Conservation (phyloP, 305 asterid genomes). For the Solanum chacoense region DNA sequence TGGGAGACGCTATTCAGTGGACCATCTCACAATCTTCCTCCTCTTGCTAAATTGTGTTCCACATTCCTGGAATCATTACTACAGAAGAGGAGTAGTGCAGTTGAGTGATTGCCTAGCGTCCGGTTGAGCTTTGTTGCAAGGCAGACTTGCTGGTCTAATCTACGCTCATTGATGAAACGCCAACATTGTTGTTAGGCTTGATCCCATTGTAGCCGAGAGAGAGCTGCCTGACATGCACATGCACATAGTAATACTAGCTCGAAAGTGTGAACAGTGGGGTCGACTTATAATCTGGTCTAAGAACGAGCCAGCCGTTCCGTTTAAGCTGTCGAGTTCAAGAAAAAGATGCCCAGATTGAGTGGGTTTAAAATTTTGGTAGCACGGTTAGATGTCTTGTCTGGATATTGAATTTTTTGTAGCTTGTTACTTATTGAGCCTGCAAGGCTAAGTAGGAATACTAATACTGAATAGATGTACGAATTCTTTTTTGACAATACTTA, state of each 20-base stretch:
- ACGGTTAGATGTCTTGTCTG: neutral
- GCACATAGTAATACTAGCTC: neutral
- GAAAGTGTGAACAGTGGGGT: neutral
- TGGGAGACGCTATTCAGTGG: conserved; percentile 68
- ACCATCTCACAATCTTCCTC: conserved; percentile 78
- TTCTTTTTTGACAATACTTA: neutral
- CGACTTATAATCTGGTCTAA: neutral
- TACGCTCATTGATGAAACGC: neutral
- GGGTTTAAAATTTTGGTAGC: conserved; percentile 1
- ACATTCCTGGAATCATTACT: conserved; percentile 64
- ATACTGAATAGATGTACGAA: neutral
- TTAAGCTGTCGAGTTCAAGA: neutral
- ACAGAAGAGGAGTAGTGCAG: conserved; percentile 39
- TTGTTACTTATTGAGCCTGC: neutral
- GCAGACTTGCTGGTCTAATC: neutral
- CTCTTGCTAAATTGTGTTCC: conserved; percentile 55
- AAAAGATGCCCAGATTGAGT: neutral
- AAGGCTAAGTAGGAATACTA: neutral
- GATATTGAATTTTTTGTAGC: neutral
- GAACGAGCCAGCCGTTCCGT: neutral
- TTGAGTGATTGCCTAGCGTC: conserved; percentile 13
- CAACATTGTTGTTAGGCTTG: neutral
- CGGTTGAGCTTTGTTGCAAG: neutral
- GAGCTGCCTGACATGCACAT: neutral
- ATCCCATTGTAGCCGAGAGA: neutral